These are phyloP conservation scores for Fulvia fulva DNA, from an alignment of 2,329 filamentous ascomycete genomes.

Conservation along the genomic window DNA sequence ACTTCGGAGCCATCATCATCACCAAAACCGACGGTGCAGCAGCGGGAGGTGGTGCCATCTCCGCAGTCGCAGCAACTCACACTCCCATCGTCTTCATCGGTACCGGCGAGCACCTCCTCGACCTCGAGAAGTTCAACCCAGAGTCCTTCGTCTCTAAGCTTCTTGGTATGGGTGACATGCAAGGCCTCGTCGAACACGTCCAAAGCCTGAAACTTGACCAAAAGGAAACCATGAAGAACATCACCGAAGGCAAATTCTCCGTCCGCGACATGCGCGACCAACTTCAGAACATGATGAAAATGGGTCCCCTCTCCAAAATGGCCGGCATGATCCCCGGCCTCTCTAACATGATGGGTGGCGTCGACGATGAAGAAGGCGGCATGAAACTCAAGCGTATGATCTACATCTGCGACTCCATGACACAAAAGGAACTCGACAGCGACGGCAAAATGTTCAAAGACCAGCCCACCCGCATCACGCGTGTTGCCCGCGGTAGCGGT, in stretches of 20 bases:
- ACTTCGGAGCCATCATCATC: conserved; percentile 98
- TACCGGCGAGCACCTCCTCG: conserved; percentile 94
- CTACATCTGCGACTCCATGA: conserved; percentile 99
- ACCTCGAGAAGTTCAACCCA: conserved; percentile 87
- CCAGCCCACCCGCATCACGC: conserved; percentile 86
- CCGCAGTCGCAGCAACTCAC: conserved; percentile 90
- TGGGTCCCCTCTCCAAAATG: conserved; percentile 96
- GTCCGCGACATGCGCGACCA: conserved; percentile 92
- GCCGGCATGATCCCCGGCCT: conserved; percentile 98
- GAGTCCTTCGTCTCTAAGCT: conserved; percentile 92
- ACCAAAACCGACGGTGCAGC: conserved; percentile 98
- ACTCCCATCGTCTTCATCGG: conserved; percentile 98
- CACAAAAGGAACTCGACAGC: conserved; percentile 86
- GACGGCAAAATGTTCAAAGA: conserved; percentile 94
- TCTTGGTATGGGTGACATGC: conserved; percentile 95
- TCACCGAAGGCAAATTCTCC: conserved; percentile 93
- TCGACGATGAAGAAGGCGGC: conserved; percentile 95
- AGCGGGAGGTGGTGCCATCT: conserved; percentile 93
- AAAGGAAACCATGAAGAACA: conserved; percentile 99
- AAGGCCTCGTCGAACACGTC: conserved; percentile 91
- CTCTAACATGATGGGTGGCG: conserved; percentile 86
- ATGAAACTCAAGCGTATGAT: conserved; percentile 96
- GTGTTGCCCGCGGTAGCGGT: conserved; percentile 83
- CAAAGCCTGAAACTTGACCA: conserved; percentile 93
- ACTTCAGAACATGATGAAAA: conserved; percentile 98